Evolutionary conservation across 2,329 filamentous ascomycete species (phyloP), one percentile per base, ranked within the genome.

Genomic region (Botryotinia globosa): DNA sequence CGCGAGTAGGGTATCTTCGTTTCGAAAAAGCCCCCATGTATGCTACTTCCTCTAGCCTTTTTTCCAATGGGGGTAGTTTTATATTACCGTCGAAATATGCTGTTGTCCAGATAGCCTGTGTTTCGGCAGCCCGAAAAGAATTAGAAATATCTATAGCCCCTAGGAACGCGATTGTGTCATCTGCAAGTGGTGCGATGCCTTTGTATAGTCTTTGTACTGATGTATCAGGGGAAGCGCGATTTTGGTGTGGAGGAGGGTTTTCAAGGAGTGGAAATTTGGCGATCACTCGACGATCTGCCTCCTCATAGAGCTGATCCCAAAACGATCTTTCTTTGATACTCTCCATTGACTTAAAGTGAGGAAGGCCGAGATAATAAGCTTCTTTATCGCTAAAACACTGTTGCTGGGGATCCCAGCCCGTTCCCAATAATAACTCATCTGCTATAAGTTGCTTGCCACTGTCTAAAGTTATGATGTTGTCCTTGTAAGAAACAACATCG

Each of bases 251-350:
- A 54, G 73, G 73, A 34, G 71, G 73, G 32, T 64, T 34, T 29
- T 54, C 66, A 16, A 74, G 71, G 14, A 73, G 29, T n/a, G 51
- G 73, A 48, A 74, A 74, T 8, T 37, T 61, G 8, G 44, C 25
- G 10, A 69, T 34, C 3, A 74, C 64, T 65, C 65, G 62, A 22
- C 63, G 42, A 42, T 73, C 70, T 22, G 73, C 73, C 22, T 59
- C 39, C 37, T 73, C 58, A 29, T 77, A 74, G 42, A 80, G 76
- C n/a, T 71, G 73, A 56, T 74, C 56, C 78, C 79, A 80, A 4
- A 54, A 29, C 1, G n/a, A 25, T 8, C 12, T 54, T 54, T 39
- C 64, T 54, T 37, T 18, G 7, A 25, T 7, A 22, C 2, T 54
- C 1, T 39, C 14, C 42, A 20, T n/a, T 29, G 3, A 7, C 4